phyloP scores from a whole-genome alignment of 106 monocot species.

The Cymbidium sinense region DNA sequence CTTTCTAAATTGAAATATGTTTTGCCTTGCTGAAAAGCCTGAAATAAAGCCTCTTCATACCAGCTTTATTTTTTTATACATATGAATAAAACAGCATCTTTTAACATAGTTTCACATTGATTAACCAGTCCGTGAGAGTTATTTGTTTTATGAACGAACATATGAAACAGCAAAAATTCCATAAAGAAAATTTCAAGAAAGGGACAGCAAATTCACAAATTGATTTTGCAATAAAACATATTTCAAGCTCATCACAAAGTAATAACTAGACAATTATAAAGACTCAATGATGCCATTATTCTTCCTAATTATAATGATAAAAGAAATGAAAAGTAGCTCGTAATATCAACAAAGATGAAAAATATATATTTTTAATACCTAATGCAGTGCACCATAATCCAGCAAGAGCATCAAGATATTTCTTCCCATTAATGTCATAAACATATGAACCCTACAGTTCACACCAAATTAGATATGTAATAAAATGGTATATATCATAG shows the following conservation, averaged over 20 bases:
- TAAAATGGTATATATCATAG: background rate
- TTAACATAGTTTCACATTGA: too few species aligned
- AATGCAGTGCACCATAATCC: constrained; percentile 95
- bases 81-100: too few species aligned
- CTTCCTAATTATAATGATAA: background rate
- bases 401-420: constrained; percentile 94
- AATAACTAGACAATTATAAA: background rate
- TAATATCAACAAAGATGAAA: background rate
- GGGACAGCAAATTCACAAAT: background rate
- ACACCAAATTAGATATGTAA: background rate
- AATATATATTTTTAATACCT: constrained; percentile 34
- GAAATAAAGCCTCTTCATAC: too few species aligned
- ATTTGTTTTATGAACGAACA: too few species aligned
- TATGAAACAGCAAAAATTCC: too few species aligned
- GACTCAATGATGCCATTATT: background rate
- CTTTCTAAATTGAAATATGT: too few species aligned
- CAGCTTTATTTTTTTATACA: too few species aligned
- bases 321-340: background rate
- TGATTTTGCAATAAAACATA: background rate
- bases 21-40: too few species aligned
- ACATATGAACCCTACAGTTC: constrained; percentile 76
- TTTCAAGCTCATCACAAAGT: background rate
- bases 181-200: too few species aligned
- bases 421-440: constrained; percentile 78
- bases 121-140: too few species aligned